Evolutionary conservation across 177 flowering plant genomes (phyloP), one percentile per base, ranked within the genome.

Genomic region (Tripterygium wilfordii): DNA sequence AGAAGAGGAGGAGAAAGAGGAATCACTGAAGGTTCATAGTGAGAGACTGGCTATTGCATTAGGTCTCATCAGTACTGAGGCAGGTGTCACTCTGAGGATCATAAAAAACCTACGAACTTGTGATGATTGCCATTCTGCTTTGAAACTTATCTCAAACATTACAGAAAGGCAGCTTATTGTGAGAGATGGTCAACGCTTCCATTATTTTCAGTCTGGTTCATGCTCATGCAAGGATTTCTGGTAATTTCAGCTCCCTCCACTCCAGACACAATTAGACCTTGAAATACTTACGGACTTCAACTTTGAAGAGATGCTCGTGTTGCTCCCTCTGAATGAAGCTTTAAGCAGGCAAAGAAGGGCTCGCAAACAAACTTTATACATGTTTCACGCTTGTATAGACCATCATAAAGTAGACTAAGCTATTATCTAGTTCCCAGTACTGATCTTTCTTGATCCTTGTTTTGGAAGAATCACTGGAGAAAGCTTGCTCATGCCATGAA

Each of bases 21-120:
- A 61, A 42, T 24, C 51, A 16, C 10, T 54, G 36, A 57, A 28
- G 29, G 52, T 48, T 48, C 49, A 56, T 42, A 55, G 55, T 44
- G 49, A 52, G 47, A 37, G 49, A 29, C 17, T 44, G 21, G 51
- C 58, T 43, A 14, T 50, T 6, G 54, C 45, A 29, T 54, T 48
- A 48, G 56, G 44, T 18, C n/a, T 66, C 25, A 43, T 43, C 41
- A 37, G 28, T 36, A 47, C 49, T 15, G 20, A 48, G 33, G 35
- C 51, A 26, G 37, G 41, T 37, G 52, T 20, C 48, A 60, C 36
- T 42, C 30, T 48, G 32, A 49, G 23, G 30, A 48, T 48, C 45
- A 25, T 42, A 25, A 42, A 42, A 19, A 42, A 42, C 30, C 30
- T 42, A 3, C 29, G 30, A 13, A 42, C 30, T 42, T 42, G 45